These are phyloP conservation scores for Aspergillus affinis DNA, from an alignment of 495 filamentous ascomycete species.

Conservation along the genomic window DNA sequence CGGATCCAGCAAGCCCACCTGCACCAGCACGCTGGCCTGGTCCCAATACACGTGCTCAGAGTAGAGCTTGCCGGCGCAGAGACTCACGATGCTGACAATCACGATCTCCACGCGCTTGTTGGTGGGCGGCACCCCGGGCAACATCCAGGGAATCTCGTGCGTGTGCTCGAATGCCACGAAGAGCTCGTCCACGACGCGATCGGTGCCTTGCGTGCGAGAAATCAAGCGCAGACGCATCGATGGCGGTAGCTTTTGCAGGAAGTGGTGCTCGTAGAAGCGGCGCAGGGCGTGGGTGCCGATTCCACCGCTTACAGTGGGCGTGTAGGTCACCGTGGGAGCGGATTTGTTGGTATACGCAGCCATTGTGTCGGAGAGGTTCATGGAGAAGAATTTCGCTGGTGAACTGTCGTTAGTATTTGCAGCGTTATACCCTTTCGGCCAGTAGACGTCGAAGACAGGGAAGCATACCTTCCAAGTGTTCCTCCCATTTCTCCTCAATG, in stretches of 20 bases:
- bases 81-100: constrained; percentile 71
- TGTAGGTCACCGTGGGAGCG: constrained; percentile 56
- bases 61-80: constrained; percentile 71
- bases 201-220: constrained; percentile 63
- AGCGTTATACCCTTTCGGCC: not conserved
- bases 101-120: constrained; percentile 65
- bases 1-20: constrained; percentile 72
- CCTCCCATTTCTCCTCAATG: constrained; percentile 58
- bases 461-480: constrained; percentile 56
- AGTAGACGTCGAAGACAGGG: no score
- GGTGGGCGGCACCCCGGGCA: constrained; percentile 75
- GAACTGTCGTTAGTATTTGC: not conserved
- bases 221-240: constrained; percentile 68
- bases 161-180: constrained; percentile 68
- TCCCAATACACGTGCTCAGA: constrained; percentile 90
- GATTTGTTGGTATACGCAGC: constrained; percentile 50
- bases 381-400: constrained; percentile 49
- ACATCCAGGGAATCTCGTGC: constrained; percentile 72
- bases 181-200: constrained; percentile 63
- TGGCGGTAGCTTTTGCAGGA: constrained; percentile 67
- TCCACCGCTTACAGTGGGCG: constrained; percentile 66
- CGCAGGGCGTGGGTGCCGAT: constrained; percentile 66
- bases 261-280: constrained; percentile 72
- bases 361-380: constrained; percentile 48
- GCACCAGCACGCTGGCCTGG: constrained; percentile 75